Percentiles rank a stretch among this genome's conserved stretches.
phyloP scores from a whole-genome alignment of 2,329 filamentous ascomycete genomes.

The Aspergillus sp. region DNA sequence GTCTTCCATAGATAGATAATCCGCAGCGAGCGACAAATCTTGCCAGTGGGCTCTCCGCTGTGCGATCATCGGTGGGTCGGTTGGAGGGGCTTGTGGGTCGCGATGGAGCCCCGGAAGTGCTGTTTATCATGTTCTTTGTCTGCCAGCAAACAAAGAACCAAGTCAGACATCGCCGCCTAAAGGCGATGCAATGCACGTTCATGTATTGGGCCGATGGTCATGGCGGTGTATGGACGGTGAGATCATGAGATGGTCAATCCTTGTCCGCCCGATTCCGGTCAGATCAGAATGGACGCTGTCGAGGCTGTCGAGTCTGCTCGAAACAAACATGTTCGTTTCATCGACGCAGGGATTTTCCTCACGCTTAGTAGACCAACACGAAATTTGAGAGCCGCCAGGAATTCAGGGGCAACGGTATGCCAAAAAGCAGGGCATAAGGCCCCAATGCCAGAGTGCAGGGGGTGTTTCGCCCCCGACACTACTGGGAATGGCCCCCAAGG shows the following conservation, averaged over 20 bases:
- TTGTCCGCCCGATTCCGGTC: neutral
- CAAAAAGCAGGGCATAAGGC: neutral
- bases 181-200: neutral
- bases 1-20: too few relatives aligned
- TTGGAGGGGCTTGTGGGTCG: neutral
- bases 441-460: neutral
- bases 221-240: neutral
- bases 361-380: neutral
- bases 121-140: neutral
- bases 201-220: neutral
- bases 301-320: too few relatives aligned
- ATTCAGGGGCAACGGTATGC: neutral
- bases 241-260: neutral
- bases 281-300: too few relatives aligned
- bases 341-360: neutral
- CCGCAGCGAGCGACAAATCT: too few relatives aligned
- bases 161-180: neutral
- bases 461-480: neutral
- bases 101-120: neutral
- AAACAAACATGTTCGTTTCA: neutral
- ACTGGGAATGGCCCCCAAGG: neutral
- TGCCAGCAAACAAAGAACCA: neutral
- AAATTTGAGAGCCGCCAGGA: neutral
- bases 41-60: too few relatives aligned
- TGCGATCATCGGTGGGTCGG: neutral